Percentiles rank a stretch among this genome's conserved stretches.
phyloP scores from a whole-genome alignment of 352 stramenopile genomes.

The Elongisporangium anandrum region DNA sequence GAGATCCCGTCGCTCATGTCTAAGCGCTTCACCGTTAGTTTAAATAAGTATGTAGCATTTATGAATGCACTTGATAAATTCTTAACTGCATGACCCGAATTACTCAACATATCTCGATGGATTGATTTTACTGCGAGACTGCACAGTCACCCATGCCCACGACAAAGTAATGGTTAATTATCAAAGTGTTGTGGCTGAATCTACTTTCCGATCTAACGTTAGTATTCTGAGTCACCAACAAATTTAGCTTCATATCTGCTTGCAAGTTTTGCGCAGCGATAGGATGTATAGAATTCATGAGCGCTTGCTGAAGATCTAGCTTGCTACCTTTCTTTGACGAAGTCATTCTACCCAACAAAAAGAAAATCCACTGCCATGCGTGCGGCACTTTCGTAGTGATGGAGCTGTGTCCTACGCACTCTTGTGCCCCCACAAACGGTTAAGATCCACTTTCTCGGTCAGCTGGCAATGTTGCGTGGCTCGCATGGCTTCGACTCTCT shows the following conservation, averaged over 20 bases:
- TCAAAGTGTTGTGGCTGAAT: too few species aligned
- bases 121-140: too few species aligned
- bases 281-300: background rate
- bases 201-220: too few species aligned
- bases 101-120: too few species aligned
- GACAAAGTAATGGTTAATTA: too few species aligned
- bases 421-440: background rate
- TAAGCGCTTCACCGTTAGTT: conserved; percentile 7
- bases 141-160: too few species aligned
- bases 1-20: conserved; percentile 27
- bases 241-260: too few species aligned
- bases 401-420: background rate
- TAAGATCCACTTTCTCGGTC: too few species aligned
- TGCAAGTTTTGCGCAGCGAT: too few species aligned
- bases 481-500: background rate
- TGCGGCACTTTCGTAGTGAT: too few species aligned
- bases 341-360: background rate
- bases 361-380: background rate
- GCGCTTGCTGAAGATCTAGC: background rate
- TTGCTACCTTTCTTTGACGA: background rate
- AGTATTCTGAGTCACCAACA: too few species aligned
- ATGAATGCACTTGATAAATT: too few species aligned
- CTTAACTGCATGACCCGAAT: background rate
- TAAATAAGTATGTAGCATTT: background rate
- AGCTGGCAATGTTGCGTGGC: background rate